A percentile compares a stretch with the other conserved stretches of the same genome.
phyloP scores from a whole-genome alignment of 2,329 filamentous ascomycete species.

The Lachnellula arida region DNA sequence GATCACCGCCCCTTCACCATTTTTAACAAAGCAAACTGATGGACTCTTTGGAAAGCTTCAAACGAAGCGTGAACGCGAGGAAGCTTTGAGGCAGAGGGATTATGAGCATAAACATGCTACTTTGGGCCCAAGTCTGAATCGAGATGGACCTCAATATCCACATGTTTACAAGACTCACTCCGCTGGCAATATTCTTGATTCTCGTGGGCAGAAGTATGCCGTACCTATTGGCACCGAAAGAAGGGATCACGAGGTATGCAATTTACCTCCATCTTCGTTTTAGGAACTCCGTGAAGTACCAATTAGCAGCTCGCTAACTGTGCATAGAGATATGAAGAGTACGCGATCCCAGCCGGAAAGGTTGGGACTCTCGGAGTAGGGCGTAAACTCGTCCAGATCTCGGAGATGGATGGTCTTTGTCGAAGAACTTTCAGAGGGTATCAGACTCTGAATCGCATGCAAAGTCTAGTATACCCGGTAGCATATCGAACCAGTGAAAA shows the following conservation, averaged over 20 bases:
- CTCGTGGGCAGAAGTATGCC: constrained; percentile 75
- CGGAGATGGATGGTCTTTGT: constrained; percentile 83
- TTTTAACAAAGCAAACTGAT: constrained; percentile 34
- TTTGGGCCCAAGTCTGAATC: constrained; percentile 66
- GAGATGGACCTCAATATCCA: constrained; percentile 73
- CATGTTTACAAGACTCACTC: constrained; percentile 85
- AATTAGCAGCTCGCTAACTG: constrained; percentile 5
- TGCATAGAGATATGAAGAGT: constrained; percentile 79
- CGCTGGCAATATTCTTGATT: constrained; percentile 79
- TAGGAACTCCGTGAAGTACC: not conserved
- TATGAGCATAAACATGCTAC: constrained; percentile 74
- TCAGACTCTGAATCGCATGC: constrained; percentile 93
- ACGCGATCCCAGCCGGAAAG: constrained; percentile 75
- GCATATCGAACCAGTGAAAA: constrained; percentile 96
- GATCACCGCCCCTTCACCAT: constrained; percentile 49
- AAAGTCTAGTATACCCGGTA: constrained; percentile 91
- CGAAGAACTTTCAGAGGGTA: constrained; percentile 91
- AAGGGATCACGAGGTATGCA: constrained; percentile 50
- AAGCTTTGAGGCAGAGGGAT: constrained; percentile 70
- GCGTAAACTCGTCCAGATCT: constrained; percentile 72
- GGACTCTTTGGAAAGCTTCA: constrained; percentile 56
- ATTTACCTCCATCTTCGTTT: not conserved
- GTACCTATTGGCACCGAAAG: constrained; percentile 72
- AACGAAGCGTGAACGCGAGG: constrained; percentile 72
- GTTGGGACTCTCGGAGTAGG: constrained; percentile 69